Conservation (phyloP, 768 basidiomycete genomes). For the Lepiota brunneoincarnata region DNA sequence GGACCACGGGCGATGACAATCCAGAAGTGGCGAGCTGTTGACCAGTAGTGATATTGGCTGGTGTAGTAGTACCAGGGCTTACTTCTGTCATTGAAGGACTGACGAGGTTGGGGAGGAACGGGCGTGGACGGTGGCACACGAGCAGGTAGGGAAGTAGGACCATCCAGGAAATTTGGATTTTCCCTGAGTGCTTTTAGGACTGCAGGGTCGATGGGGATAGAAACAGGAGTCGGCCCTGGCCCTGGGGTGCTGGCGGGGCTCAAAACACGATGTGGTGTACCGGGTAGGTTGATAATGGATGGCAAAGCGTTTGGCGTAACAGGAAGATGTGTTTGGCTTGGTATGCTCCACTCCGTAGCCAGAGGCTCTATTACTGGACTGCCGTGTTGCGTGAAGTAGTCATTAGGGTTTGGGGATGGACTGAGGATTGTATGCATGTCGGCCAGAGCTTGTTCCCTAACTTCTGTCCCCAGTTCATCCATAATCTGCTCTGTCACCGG, state of each 20-base stretch:
- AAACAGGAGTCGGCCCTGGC: constrained; percentile 17
- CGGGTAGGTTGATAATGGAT: constrained; percentile 19
- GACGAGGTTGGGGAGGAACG: not conserved
- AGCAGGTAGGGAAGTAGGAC: not conserved
- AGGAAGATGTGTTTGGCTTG: constrained; percentile 30
- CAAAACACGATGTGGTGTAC: constrained; percentile 18
- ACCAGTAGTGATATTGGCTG: not conserved
- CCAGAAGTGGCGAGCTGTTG: not conserved
- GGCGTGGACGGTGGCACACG: not conserved
- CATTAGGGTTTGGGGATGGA: not conserved
- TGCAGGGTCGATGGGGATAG: constrained; percentile 20
- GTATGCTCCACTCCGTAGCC: constrained; percentile 25
- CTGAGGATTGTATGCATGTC: not conserved
- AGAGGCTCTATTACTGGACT: not conserved
- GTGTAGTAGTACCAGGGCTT: not conserved
- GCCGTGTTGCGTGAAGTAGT: constrained; percentile 7
- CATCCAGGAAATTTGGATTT: not conserved
- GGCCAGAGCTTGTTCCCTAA: not conserved
- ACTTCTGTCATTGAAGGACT: not conserved
- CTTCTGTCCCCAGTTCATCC: not conserved
- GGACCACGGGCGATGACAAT: not conserved
- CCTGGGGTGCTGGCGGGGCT: constrained; percentile 22
- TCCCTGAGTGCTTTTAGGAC: constrained; percentile 21
- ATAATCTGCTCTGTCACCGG: not conserved
- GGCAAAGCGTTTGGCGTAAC: constrained; percentile 13